A percentile compares a stretch with the other conserved stretches of the same genome.
phyloP scores from a whole-genome alignment of 495 filamentous ascomycete genomes.

The Staphylotrichum longicolle region DNA sequence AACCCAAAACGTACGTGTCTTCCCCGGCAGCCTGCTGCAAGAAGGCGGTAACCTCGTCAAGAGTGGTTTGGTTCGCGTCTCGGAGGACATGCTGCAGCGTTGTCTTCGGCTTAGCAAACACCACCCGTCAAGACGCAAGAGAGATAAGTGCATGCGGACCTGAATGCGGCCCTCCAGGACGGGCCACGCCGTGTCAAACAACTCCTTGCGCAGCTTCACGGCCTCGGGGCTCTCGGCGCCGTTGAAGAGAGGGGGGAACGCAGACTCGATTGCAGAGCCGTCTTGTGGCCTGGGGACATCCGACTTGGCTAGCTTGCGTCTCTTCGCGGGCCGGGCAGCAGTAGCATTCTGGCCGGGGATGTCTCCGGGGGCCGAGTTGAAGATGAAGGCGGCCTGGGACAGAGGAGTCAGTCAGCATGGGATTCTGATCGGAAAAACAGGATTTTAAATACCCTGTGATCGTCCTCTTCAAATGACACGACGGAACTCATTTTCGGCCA shows the following conservation, averaged over 20 bases:
- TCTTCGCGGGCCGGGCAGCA: constrained; percentile 57
- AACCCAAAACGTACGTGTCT: constrained; percentile 20
- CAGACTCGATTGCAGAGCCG: constrained; percentile 14
- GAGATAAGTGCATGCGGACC: constrained; percentile 39
- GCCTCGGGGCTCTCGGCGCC: constrained; percentile 57
- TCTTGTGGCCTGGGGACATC: constrained; percentile 1
- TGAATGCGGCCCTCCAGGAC: constrained; percentile 65
- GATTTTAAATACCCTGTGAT: constrained; percentile 32
- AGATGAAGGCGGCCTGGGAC: constrained; percentile 67
- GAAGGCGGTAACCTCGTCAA: constrained; percentile 66
- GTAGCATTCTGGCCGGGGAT: constrained; percentile 27
- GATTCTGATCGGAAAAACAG: neutral
- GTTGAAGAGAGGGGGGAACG: constrained; percentile 61
- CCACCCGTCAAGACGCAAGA: constrained; percentile 10
- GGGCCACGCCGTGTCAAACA: constrained; percentile 67
- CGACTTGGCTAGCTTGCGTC: constrained; percentile 52
- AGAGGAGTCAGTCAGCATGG: neutral
- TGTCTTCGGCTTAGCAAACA: too few relatives aligned
- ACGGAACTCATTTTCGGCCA: constrained; percentile 20
- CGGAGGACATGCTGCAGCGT: constrained; percentile 54
- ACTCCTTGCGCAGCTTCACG: constrained; percentile 54
- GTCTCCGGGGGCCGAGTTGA: constrained; percentile 49
- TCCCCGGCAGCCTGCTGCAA: constrained; percentile 59
- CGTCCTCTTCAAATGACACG: constrained; percentile 31
- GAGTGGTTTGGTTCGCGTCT: constrained; percentile 59